phyloP scores from a whole-genome alignment of 2,329 filamentous ascomycete species.

The Neofusicoccum umdonicola region DNA sequence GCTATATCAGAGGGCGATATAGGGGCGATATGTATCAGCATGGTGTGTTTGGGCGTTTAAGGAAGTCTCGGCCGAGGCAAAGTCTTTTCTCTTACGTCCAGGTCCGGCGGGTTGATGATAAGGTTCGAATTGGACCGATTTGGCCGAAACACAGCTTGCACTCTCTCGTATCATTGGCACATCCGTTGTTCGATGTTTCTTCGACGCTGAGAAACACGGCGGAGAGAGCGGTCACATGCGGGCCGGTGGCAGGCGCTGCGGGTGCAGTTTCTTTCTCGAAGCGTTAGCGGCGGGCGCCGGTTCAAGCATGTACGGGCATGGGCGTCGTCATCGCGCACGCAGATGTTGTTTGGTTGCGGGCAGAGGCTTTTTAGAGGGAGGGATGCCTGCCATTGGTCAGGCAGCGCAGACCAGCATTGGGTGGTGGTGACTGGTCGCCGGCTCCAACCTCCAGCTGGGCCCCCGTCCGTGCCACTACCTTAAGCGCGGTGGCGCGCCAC shows the following conservation, averaged over 20 bases:
- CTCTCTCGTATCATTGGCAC: background rate
- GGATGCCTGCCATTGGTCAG: background rate
- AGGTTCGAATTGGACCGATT: background rate
- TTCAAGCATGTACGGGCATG: background rate
- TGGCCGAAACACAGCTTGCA: conserved; percentile 2
- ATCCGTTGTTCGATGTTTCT: background rate
- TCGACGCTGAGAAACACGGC: background rate
- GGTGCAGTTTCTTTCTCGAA: background rate
- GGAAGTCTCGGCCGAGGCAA: background rate
- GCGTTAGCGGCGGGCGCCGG: background rate
- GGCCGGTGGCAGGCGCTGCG: background rate
- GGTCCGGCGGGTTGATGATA: background rate
- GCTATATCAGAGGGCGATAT: background rate
- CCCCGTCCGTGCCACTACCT: conserved; percentile 1
- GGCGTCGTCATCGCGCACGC: background rate
- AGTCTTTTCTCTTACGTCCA: background rate
- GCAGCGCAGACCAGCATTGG: background rate
- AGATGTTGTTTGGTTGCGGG: background rate
- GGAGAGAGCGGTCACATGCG: background rate
- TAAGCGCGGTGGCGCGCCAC: conserved; percentile 9
- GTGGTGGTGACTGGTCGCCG: background rate
- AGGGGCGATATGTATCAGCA: background rate
- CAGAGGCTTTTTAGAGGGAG: background rate
- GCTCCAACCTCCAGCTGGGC: conserved; percentile 1
- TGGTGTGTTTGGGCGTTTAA: background rate